These are phyloP conservation scores for Colletotrichum liaoningense DNA, from an alignment of 2,329 filamentous ascomycete genomes.

Conservation along the genomic window DNA sequence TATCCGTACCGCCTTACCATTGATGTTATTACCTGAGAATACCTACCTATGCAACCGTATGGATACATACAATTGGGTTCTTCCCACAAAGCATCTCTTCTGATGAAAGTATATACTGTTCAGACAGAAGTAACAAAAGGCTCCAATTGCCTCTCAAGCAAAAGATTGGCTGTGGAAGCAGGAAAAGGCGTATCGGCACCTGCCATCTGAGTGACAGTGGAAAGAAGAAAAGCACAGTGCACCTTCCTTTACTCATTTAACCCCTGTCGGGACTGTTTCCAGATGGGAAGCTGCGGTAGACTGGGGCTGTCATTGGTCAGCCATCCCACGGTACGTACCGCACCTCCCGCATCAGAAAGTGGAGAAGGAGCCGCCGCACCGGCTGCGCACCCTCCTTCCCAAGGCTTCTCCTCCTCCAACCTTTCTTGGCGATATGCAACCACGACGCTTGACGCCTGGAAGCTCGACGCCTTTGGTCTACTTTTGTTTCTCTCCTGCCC, in stretches of 20 bases:
- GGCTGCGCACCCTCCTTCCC: constrained; percentile 12
- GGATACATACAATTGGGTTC: too few species aligned
- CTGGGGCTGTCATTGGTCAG: neutral
- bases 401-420: constrained; percentile 6
- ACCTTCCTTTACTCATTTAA: neutral
- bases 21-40: neutral
- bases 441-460: neutral
- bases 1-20: neutral
- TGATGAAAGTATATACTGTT: too few species aligned
- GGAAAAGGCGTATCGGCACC: neutral
- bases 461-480: neutral
- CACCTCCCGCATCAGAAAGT: neutral
- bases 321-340: neutral
- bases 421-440: neutral
- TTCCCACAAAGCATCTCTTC: too few species aligned
- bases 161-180: neutral
- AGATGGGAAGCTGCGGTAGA: neutral
- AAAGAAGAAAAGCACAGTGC: neutral
- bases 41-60: too few species aligned
- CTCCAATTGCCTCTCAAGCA: neutral
- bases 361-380: constrained; percentile 12
- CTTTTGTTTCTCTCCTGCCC: neutral
- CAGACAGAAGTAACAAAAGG: neutral
- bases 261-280: neutral
- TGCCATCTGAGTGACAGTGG: neutral